These are phyloP conservation scores for Haplosporangium sp. DNA, from an alignment of 371 early-diverging fungal species.

Conservation along the genomic window DNA sequence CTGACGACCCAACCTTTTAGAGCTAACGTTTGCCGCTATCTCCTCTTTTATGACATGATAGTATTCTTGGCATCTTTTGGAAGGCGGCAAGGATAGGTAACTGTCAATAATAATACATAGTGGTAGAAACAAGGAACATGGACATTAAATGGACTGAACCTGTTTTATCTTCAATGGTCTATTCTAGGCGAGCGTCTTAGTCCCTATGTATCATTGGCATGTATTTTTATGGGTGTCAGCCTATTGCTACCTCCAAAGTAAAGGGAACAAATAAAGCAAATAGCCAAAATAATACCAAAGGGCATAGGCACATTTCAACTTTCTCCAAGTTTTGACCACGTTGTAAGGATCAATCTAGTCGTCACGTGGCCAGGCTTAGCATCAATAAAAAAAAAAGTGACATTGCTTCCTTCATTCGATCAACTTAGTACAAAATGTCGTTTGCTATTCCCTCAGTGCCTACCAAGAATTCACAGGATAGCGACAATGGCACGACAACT, in stretches of 20 bases:
- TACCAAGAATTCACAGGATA: conserved; percentile 11
- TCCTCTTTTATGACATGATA: conserved; percentile 22
- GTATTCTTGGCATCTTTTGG: conserved; percentile 89
- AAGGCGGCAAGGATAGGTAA: conserved; percentile 88
- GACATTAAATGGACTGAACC: neutral
- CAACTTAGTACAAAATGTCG: conserved; percentile 20
- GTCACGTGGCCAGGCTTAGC: neutral
- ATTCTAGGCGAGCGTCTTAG: conserved; percentile 83
- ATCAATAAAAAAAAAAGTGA: neutral
- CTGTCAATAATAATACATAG: neutral
- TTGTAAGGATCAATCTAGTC: no score
- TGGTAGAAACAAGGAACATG: neutral
- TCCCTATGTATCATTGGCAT: conserved; percentile 89
- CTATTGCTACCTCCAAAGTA: conserved; percentile 44
- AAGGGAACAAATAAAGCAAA: conserved; percentile 5
- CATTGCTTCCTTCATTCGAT: neutral
- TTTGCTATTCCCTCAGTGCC: conserved; percentile 38
- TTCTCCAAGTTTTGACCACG: no score
- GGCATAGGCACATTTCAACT: no score
- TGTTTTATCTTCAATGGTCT: neutral
- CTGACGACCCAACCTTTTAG: neutral
- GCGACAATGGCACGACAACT: neutral
- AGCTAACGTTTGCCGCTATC: neutral
- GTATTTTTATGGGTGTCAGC: conserved; percentile 82
- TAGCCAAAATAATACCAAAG: neutral